These are phyloP conservation scores for Alternaria brassicicola DNA, from an alignment of 2,329 filamentous ascomycete genomes.

Conservation along the genomic window DNA sequence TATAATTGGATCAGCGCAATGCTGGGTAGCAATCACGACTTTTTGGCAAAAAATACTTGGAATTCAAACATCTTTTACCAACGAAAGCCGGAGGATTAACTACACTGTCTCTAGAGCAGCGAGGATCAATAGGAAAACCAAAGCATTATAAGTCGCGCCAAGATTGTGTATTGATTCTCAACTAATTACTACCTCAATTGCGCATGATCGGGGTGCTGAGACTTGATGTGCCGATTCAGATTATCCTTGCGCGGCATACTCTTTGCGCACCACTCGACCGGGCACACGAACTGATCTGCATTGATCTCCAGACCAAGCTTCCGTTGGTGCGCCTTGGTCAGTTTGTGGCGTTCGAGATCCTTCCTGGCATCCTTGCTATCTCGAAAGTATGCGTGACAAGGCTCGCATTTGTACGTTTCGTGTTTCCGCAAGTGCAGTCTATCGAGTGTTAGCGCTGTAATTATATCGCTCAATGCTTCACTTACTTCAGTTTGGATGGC, in stretches of 20 bases:
- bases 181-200: not conserved
- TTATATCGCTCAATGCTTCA: not conserved
- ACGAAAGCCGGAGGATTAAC: no score
- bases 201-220: conserved; percentile 5
- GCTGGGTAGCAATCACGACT: no score
- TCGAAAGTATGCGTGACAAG: not conserved
- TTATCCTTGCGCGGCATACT: conserved; percentile 48
- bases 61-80: no score
- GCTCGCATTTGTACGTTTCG: conserved; percentile 1
- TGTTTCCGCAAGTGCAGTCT: conserved; percentile 4
- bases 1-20: no score
- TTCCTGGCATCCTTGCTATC: conserved; percentile 6
- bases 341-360: conserved; percentile 1
- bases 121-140: not conserved
- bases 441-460: not conserved
- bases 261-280: conserved; percentile 4
- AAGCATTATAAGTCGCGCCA: not conserved
- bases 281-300: not conserved
- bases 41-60: no score
- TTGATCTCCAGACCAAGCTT: not conserved
- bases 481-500: not conserved
- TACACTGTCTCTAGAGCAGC: not conserved
- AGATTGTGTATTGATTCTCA: not conserved
- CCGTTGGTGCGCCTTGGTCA: not conserved
- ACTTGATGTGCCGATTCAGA: conserved; percentile 13